Evolutionary conservation across 345 rosid genomes (phyloP), one percentile per base, ranked within the genome.

Genomic region (Lepidium aucheri): DNA sequence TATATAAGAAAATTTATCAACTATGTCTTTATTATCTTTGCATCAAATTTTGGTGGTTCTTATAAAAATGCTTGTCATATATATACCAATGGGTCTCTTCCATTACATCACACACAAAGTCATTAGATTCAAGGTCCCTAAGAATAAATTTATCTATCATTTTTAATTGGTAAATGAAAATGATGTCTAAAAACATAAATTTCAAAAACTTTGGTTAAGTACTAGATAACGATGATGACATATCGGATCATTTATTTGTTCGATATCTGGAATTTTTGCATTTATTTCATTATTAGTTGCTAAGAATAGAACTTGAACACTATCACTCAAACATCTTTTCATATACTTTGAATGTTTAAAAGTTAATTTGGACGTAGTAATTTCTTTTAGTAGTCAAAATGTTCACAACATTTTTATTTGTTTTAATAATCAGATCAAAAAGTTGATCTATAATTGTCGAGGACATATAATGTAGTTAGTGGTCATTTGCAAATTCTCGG

Each of bases 91-190:
- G 68, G 57, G 51, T 60, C 68, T 67, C 67, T 66, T 59, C 77
- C 17, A 65, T 66, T 47, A 65, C 61, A 65, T 64, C 61, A 67
- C 44, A 24, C 68, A 45, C 44, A 61, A 53, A 74, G 73, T 60
- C 73, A 45, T 65, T 38, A 74, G 68, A 74, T 74, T 67, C 77
- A 74, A 53, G 63, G 68, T 67, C 64, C 73, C 38, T n/a, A 34
- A 44, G 49, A 65, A 73, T 58, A 72, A 20, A 50, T 58, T 14
- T 65, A 34, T 72, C 60, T 60, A 65, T 57, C 66, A 20, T 50
- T 52, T 50, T 46, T 59, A 22, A 59, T 13, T 60, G 49, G 52
- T 36, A 58, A 35, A 43, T 26, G 67, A 43, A 59, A 22, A 57
- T 50, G 63, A 42, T 9, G 33, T 50, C 20, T 18, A 3, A 24